Evolutionary conservation across 2,329 filamentous ascomycete genomes (phyloP).

Genomic region (Claviceps sp.): DNA sequence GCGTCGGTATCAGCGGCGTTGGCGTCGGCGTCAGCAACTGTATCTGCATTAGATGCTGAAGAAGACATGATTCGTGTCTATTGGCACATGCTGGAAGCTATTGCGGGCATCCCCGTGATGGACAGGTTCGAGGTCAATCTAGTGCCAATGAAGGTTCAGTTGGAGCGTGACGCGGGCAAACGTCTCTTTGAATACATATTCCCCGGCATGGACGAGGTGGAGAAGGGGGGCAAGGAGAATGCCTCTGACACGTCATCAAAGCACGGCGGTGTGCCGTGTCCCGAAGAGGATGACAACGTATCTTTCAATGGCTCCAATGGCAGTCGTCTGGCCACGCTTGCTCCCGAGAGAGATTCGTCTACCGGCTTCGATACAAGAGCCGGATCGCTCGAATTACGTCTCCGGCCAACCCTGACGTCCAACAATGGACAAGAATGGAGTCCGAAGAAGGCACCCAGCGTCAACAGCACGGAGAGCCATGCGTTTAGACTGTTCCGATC

Average conservation of each 20-base stretch:
- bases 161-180: conserved; percentile 86
- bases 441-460: conserved; percentile 34
- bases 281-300: conserved; percentile 29
- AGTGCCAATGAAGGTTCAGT: conserved; percentile 83
- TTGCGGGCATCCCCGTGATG: conserved; percentile 93
- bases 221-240: conserved; percentile 38
- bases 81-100: conserved; percentile 97
- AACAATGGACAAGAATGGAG: conserved; percentile 25
- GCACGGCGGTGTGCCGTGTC: conserved; percentile 15
- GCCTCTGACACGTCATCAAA: conserved; percentile 39
- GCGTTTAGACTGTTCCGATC: conserved; percentile 40
- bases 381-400: conserved; percentile 65
- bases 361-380: conserved; percentile 46
- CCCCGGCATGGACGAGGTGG: conserved; percentile 60
- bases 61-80: conserved; percentile 85
- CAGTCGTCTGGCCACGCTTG: conserved; percentile 22
- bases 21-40: not conserved
- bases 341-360: conserved; percentile 28
- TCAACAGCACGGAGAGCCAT: conserved; percentile 28
- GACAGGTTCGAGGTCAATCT: conserved; percentile 93
- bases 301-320: conserved; percentile 23
- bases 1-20: not conserved
- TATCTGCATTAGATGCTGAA: conserved; percentile 24
- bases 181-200: conserved; percentile 96
- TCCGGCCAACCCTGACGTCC: conserved; percentile 68